Conservation (phyloP, 2,329 filamentous ascomycete genomes). For the Byssoonygena ceratinophila region DNA sequence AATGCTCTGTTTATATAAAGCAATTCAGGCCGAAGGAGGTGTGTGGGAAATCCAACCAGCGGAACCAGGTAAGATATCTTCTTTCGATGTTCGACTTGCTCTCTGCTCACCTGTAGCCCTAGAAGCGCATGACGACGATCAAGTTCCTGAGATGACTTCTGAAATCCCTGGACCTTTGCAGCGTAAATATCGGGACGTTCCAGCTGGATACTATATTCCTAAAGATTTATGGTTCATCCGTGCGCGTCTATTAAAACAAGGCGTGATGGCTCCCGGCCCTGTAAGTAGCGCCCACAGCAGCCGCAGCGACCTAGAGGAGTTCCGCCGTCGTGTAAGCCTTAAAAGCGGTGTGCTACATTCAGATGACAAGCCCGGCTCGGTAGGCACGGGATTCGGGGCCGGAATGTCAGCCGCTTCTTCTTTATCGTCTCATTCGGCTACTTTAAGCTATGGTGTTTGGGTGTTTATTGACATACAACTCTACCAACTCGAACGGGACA, state of each 20-base stretch:
- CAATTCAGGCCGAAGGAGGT: constrained; percentile 74
- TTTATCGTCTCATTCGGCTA: constrained; percentile 36
- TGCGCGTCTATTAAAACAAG: constrained; percentile 75
- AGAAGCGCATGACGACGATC: constrained; percentile 28
- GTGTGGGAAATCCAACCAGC: constrained; percentile 60
- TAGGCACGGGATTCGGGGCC: constrained; percentile 17
- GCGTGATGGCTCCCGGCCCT: constrained; percentile 49
- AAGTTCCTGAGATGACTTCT: constrained; percentile 25
- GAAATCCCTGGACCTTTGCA: constrained; percentile 34
- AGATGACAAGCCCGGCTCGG: constrained; percentile 25
- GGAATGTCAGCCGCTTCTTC: constrained; percentile 36
- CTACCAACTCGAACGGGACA: constrained; percentile 83
- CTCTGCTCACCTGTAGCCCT: background rate
- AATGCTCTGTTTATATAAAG: constrained; percentile 88
- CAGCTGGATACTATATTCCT: constrained; percentile 65
- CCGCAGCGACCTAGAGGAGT: constrained; percentile 34
- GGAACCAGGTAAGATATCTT: constrained; percentile 28
- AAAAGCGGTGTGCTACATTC: constrained; percentile 26
- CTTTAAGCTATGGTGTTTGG: constrained; percentile 60
- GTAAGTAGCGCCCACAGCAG: constrained; percentile 32
- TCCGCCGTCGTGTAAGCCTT: constrained; percentile 32
- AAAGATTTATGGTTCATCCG: constrained; percentile 92
- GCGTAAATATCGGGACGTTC: constrained; percentile 36
- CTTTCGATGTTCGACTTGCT: background rate
- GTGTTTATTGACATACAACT: constrained; percentile 94